These are phyloP conservation scores for Omphalotus olearius DNA, from an alignment of 1,284 basidiomycete species.

Conservation along the genomic window DNA sequence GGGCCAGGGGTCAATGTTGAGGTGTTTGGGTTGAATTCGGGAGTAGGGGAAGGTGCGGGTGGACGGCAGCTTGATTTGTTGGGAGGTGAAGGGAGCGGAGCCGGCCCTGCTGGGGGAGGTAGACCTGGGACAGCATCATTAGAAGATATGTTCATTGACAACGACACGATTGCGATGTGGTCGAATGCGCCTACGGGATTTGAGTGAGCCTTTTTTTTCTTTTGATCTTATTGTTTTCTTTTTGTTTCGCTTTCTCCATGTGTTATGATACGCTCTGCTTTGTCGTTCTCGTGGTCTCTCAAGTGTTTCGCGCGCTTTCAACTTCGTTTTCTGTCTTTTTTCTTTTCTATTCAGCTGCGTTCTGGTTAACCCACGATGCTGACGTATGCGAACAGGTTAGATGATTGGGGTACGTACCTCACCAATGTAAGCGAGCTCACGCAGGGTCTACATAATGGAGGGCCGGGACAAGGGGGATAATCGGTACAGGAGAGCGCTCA, in stretches of 20 bases:
- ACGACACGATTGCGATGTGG: conserved; percentile 56
- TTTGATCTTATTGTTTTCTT: neutral
- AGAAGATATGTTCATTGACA: conserved; percentile 27
- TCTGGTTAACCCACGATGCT: neutral
- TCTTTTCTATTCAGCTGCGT: conserved; percentile 5
- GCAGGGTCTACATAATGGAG: conserved; percentile 18
- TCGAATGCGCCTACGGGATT: conserved; percentile 49
- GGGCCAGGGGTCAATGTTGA: neutral
- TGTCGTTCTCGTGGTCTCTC: too few species aligned
- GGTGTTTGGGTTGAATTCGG: neutral
- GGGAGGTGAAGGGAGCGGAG: neutral
- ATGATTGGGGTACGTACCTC: conserved; percentile 38
- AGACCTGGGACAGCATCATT: too few species aligned
- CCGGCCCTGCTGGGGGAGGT: too few species aligned
- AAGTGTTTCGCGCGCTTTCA: neutral
- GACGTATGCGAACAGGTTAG: conserved; percentile 23
- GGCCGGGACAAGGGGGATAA: neutral
- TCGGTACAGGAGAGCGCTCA: too few species aligned
- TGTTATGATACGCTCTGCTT: neutral
- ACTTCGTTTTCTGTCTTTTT: too few species aligned
- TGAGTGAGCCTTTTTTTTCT: conserved; percentile 38
- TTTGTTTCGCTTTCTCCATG: neutral
- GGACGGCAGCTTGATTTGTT: neutral
- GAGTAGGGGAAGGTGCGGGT: neutral
- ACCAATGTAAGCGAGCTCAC: conserved; percentile 24